These are phyloP conservation scores for Chalciporus chontae DNA, from an alignment of 768 basidiomycete genomes.

Conservation along the genomic window DNA sequence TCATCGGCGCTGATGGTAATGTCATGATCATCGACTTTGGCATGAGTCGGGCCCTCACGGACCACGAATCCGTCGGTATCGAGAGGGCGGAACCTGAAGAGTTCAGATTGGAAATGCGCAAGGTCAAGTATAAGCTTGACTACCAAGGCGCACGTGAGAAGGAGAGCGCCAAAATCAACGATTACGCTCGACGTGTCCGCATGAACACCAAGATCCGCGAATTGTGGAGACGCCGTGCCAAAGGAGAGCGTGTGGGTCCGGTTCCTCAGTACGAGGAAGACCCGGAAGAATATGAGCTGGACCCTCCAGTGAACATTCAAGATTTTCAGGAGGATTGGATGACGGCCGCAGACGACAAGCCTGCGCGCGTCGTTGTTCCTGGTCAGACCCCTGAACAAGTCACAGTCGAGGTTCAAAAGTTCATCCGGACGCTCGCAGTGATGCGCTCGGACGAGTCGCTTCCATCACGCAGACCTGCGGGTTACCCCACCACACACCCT, in stretches of 20 bases:
- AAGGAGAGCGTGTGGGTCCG: constrained; percentile 27
- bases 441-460: constrained; percentile 2
- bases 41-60: constrained; percentile 30
- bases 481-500: background rate
- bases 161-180: constrained; percentile 34
- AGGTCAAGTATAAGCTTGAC: constrained; percentile 54
- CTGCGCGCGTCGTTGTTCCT: constrained; percentile 37
- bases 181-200: constrained; percentile 26
- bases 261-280: constrained; percentile 30
- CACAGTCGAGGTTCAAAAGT: constrained; percentile 15
- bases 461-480: background rate
- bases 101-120: constrained; percentile 50
- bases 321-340: constrained; percentile 36
- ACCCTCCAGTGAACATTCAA: constrained; percentile 32
- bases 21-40: constrained; percentile 58
- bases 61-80: constrained; percentile 34
- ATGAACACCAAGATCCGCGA: constrained; percentile 28
- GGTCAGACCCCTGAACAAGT: constrained; percentile 29
- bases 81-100: constrained; percentile 37
- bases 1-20: constrained; percentile 50
- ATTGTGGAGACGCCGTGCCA: constrained; percentile 26
- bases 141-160: constrained; percentile 34
- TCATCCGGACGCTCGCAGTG: constrained; percentile 20
- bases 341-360: constrained; percentile 30
- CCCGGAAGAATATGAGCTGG: constrained; percentile 29